Conservation (phyloP, 257 asterid species). For the Eustoma russellianum region DNA sequence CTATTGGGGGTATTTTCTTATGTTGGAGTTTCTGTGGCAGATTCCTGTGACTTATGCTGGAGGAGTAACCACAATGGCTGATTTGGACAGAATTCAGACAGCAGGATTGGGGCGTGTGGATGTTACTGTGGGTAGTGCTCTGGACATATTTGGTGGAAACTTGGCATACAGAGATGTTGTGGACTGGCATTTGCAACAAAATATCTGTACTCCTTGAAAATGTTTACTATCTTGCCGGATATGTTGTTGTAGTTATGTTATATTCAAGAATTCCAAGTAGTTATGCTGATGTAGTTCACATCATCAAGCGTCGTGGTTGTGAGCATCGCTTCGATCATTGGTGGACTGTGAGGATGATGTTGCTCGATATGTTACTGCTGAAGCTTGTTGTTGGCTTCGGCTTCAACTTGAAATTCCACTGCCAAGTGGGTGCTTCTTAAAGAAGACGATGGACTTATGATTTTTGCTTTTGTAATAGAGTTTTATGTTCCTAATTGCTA, state of each 20-base stretch:
- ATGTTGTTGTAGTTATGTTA: too few species aligned
- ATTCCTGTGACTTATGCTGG: slow-evolving; percentile 98
- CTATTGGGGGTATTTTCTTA: neutral
- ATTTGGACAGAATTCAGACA: slow-evolving; percentile 64
- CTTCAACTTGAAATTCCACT: too few species aligned
- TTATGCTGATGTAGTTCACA: too few species aligned
- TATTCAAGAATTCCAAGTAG: too few species aligned
- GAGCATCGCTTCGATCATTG: too few species aligned
- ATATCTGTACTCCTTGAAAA: slow-evolving; percentile 9
- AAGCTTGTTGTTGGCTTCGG: too few species aligned
- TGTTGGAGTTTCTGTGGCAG: slow-evolving; percentile 23
- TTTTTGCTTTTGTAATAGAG: too few species aligned
- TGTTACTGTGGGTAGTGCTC: slow-evolving; percentile 92
- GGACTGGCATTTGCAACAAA: slow-evolving; percentile 75
- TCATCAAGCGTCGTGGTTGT: too few species aligned
- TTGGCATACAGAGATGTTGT: slow-evolving; percentile 79
- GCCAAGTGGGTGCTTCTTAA: too few species aligned
- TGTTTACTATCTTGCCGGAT: too few species aligned
- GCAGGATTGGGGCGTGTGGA: slow-evolving; percentile 84
- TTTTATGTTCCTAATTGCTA: too few species aligned
- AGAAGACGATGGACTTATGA: too few species aligned
- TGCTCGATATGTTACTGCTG: neutral
- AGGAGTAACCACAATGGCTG: slow-evolving; percentile 71
- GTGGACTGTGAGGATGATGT: neutral
- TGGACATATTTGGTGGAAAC: slow-evolving; percentile 89